Evolutionary conservation across 2,329 filamentous ascomycete genomes (phyloP), one percentile per base, ranked within the genome.

Genomic region (Apiospora sp.): DNA sequence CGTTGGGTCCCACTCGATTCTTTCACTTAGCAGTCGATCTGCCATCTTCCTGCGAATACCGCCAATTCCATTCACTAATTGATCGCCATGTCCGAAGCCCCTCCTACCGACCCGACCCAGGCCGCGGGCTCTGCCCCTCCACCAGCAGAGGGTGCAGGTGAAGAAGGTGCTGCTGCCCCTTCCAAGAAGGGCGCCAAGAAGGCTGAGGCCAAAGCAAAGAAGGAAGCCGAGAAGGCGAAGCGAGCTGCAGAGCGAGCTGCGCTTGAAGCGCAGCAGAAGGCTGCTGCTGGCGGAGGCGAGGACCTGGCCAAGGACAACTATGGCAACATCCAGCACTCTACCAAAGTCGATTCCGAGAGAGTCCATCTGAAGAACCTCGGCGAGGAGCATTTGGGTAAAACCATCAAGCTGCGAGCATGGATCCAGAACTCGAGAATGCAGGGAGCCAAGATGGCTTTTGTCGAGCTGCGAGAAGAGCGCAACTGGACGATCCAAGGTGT

Each of bases 361-460:
- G 86, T 91, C 73, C 84, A 91, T 72, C 86, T 97, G 51, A 87
- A 88, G 72, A 85, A 88, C 69, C 84, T 97, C n/a, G 83, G 86
- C 71, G 90, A 94, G 68, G 85, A 88, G 71, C 85, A 92, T 81
- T 83, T 92, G 64, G 92, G 91, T 78, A 91, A 93, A 84, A 89
- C 90, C 43, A 88, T 98, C 77, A 91, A 91, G 64, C 87, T 98
- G 78, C 89, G 94, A 49, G 94, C 91, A 43, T 94, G 93, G 86
- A 89, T 98, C 51, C 94, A 97, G 82, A 98, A 97, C 85, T 91
- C 93, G 44, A 91, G 96, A 76, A 92, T 93, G 78, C 96, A 98
- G 85, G 92, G 93, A 73, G 94, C 95, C 76, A 97, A 98, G 87
- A 92, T 98, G 86, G 93, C 91, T 58, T 98, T 98, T 85, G 84